Conservation (phyloP, 163 green algal genomes). For the Chlorella variabilis region DNA sequence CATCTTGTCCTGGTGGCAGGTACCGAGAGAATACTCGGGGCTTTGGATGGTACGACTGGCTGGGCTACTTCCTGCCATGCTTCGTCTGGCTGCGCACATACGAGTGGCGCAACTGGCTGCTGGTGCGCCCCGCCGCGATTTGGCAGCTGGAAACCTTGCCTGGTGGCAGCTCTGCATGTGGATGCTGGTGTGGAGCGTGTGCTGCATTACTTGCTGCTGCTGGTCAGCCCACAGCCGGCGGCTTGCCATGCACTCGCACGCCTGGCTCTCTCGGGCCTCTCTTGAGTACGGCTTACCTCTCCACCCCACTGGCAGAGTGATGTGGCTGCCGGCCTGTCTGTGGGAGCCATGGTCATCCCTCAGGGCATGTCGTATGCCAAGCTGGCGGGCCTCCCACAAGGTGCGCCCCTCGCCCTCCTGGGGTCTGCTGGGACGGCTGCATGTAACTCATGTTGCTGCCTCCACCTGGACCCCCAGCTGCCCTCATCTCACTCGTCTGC, state of each 20-base stretch:
- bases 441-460: too few relatives aligned
- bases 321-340: constrained; percentile 60
- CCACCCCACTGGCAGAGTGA: constrained; percentile 45
- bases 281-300: too few relatives aligned
- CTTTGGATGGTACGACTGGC: constrained; percentile 55
- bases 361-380: constrained; percentile 71
- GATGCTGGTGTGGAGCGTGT: background rate
- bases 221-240: too few relatives aligned
- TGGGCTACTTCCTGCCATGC: constrained; percentile 64
- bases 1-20: background rate
- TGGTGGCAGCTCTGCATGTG: background rate
- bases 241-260: too few relatives aligned
- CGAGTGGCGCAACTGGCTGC: constrained; percentile 50
- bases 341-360: constrained; percentile 70
- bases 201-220: background rate
- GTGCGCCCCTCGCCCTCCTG: too few relatives aligned
- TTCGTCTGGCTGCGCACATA: constrained; percentile 69
- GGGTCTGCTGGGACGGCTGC: too few relatives aligned
- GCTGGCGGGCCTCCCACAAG: constrained; percentile 61
- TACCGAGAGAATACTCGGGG: constrained; percentile 1
- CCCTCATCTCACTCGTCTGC: background rate
- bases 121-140: too few relatives aligned
- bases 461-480: too few relatives aligned
- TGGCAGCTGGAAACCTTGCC: background rate
- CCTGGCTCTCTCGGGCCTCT: background rate